Base-by-base conservation (phyloP, 1,284 basidiomycete genomes). In the Pseudozyma sp. region DNA sequence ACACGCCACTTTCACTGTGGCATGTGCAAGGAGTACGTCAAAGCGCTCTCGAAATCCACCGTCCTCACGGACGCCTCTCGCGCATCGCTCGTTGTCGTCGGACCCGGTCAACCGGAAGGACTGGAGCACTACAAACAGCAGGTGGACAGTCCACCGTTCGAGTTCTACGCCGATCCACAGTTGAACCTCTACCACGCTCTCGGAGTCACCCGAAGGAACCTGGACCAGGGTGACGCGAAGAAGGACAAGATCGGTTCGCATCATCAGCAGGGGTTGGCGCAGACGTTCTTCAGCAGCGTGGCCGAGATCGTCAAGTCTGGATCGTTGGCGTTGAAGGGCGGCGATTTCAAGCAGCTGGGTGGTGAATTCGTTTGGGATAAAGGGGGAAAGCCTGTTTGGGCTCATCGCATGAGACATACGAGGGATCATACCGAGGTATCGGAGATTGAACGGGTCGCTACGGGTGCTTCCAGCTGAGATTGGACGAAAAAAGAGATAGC, bases 1-100 rank as follows among this genome's bases (percentile, higher is more conserved):
- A 72, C 68, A 1, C 63, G 74, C 19, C 74, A 76, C 61, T 72
- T 73, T 29, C 68, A 76, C 69, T 76, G 73, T 56, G 73, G 73
- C n/a, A 73, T 68, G 68, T 76, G 73, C 67, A 73, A 59, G 34
- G 56, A 67, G 46, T 76, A 50, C 37, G 46, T 72, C 13, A 35
- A 34, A 11, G 69, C 69, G 2, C 46, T 68, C 24, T 29, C 46
- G 2, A n/a, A 61, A 17, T 74, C 71, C 5, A 30, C 14, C 10
- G 34, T 46, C 24, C 52, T 74, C 33, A 69, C 55, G 7, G 60
- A 67, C 29, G 3, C 48, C 3, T 48, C 51, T 7, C 48, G 46
- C 4, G 62, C 66, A 4, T 54, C 49, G 24, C n/a, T 65, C 8
- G 34, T 64, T 61, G 33, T 76, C n/a, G 60, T 76, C 29, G 73